Evolutionary conservation across 441 rosid species (phyloP).

Genomic region (Francoa sonchifolia): DNA sequence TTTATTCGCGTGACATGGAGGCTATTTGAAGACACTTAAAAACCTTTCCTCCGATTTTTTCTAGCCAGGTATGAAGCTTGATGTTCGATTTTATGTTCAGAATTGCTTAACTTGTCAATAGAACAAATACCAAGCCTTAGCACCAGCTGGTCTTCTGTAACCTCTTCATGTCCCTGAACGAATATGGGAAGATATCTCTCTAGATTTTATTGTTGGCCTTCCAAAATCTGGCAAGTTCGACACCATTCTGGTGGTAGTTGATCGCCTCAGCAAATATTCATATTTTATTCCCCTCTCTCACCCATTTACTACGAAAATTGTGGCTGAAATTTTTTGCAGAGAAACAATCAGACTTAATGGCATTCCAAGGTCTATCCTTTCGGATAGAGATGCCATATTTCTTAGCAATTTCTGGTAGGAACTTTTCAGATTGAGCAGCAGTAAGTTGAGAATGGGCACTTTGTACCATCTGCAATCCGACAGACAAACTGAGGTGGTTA

Average conservation of each 20-base stretch:
- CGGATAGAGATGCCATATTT: background rate
- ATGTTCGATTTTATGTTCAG: background rate
- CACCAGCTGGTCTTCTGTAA: background rate
- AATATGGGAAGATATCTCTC: background rate
- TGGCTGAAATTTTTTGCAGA: background rate
- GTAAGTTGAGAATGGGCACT: background rate
- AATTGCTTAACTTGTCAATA: background rate
- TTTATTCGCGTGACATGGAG: background rate
- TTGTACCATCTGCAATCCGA: background rate
- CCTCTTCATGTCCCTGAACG: background rate
- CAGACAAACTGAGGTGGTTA: background rate
- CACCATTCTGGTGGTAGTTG: background rate
- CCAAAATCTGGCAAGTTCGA: background rate
- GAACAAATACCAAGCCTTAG: background rate
- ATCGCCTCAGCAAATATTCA: background rate
- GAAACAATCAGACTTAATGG: background rate
- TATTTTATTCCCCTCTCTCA: background rate
- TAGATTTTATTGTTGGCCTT: background rate
- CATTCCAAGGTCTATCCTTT: background rate
- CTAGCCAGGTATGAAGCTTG: background rate
- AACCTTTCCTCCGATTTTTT: background rate
- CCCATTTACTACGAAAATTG: background rate
- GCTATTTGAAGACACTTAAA: background rate
- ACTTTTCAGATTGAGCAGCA: background rate
- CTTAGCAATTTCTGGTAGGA: background rate